A percentile compares a stretch with the other conserved stretches of the same genome.
Conservation (phyloP, 2,329 filamentous ascomycete species). For the Sclerotinia subarctica region DNA sequence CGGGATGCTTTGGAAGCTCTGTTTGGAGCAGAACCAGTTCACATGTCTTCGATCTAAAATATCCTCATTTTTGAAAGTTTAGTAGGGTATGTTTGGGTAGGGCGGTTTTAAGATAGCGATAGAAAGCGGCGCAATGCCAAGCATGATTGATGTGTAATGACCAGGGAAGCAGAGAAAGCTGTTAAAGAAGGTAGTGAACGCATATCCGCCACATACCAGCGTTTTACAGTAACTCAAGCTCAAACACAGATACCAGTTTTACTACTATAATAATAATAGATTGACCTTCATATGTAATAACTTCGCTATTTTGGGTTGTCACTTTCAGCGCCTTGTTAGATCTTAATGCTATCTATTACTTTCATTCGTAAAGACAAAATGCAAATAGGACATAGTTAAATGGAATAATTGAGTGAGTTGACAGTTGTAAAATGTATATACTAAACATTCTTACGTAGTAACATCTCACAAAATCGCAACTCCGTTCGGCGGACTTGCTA, state of each 20-base stretch:
- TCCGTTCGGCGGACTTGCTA: slow-evolving; percentile 37
- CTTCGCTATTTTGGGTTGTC: neutral
- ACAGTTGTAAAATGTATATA: neutral
- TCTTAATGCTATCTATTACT: neutral
- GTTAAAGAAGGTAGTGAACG: too few relatives aligned
- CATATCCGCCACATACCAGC: too few relatives aligned
- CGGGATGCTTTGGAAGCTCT: slow-evolving; percentile 39
- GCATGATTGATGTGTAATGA: neutral
- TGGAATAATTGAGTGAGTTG: neutral
- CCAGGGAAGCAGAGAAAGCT: too few relatives aligned
- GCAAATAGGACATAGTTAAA: neutral
- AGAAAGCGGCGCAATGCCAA: neutral
- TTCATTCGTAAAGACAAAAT: neutral
- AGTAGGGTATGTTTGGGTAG: too few relatives aligned
- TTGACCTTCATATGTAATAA: neutral
- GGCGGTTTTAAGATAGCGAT: neutral
- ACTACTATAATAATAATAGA: neutral
- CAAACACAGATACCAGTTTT: neutral
- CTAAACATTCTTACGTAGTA: too few relatives aligned
- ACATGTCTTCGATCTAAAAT: neutral
- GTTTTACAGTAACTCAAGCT: neutral
- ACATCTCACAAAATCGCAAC: slow-evolving; percentile 31
- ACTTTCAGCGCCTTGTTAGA: neutral
- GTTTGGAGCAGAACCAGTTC: neutral
- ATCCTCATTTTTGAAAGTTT: neutral